phyloP scores from a whole-genome alignment of 2,329 filamentous ascomycete species.

The Colletotrichum siamense region DNA sequence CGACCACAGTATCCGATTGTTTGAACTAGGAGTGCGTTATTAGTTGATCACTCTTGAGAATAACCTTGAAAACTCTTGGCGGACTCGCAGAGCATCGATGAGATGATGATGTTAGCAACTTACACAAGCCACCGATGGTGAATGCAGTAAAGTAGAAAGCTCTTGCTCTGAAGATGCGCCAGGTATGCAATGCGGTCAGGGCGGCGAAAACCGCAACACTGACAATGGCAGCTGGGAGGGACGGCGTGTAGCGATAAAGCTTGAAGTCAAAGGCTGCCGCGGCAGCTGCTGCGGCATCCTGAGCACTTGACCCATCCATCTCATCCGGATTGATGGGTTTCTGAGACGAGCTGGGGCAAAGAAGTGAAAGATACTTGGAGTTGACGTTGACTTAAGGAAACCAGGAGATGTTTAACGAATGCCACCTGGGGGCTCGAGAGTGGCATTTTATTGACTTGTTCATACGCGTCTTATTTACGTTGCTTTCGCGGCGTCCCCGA shows the following conservation, averaged over 20 bases:
- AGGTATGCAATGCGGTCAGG: not conserved
- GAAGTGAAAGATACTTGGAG: not conserved
- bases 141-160: constrained; percentile 22
- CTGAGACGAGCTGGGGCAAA: not conserved
- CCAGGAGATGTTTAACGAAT: not conserved
- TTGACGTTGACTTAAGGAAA: not conserved
- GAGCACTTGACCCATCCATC: not conserved
- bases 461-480: not conserved
- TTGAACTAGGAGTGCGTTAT: not conserved
- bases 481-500: not conserved
- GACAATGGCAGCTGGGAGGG: constrained; percentile 13
- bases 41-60: not conserved
- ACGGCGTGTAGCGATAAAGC: constrained; percentile 23
- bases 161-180: constrained; percentile 6
- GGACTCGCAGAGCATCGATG: not conserved
- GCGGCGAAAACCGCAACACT: constrained; percentile 7
- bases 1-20: constrained; percentile 28
- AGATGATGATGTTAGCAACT: not conserved
- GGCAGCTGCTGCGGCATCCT: not conserved
- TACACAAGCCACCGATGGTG: constrained; percentile 21
- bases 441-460: rapidly evolving
- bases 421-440: rapidly evolving
- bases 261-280: constrained; percentile 14
- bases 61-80: rapidly evolving
- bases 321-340: rapidly evolving